Evolutionary conservation across 2,329 filamentous ascomycete species (phyloP), one percentile per base, ranked within the genome.

Genomic region (Thielaviopsis euricoi): DNA sequence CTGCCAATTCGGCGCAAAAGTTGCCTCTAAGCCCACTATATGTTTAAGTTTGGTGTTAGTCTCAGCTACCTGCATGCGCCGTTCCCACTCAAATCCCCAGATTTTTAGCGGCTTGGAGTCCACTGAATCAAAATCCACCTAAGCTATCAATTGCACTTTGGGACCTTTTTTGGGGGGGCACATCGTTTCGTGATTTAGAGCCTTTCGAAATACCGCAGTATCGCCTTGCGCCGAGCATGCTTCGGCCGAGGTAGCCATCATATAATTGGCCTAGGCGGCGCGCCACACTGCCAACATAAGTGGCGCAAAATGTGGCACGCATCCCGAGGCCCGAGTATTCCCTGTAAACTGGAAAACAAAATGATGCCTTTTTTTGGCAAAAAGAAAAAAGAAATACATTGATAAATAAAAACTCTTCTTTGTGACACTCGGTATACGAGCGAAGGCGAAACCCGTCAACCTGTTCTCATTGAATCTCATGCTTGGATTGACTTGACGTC

Each of bases 211-310:
- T 52, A 50, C 46, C 55, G 58, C 58, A 52, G 26, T 56, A 60
- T 53, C 49, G 55, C 58, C 55, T 60, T 60, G 48, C 58, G 55
- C 58, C 58, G 58, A 60, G 58, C 55, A 55, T 22, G 25, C 58
- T 60, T 60, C 58, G 58, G 58, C 58, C 58, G 58, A 60, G 58
- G 55, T 26, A 43, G 53, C 21, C 53, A 23, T 43, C 40, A 19
- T 48, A 10, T n/a, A 19, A 48, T 48, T 48, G n/a, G 43, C 43
- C 17, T n/a, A 48, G 43, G 43, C 43, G 19, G 43, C 43, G 43
- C 43, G 43, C 43, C 43, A 48, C 43, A 48, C 4, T 9, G 10
- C 43, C 43, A 9, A 48, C 9, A 17, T 4, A 17, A 19, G 43
- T 48, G 43, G 43, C 43, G 43, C 43, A 19, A 4, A 17, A 3